These are phyloP conservation scores for Fusarium sp. DNA, from an alignment of 2,329 filamentous ascomycete genomes.

Conservation along the genomic window DNA sequence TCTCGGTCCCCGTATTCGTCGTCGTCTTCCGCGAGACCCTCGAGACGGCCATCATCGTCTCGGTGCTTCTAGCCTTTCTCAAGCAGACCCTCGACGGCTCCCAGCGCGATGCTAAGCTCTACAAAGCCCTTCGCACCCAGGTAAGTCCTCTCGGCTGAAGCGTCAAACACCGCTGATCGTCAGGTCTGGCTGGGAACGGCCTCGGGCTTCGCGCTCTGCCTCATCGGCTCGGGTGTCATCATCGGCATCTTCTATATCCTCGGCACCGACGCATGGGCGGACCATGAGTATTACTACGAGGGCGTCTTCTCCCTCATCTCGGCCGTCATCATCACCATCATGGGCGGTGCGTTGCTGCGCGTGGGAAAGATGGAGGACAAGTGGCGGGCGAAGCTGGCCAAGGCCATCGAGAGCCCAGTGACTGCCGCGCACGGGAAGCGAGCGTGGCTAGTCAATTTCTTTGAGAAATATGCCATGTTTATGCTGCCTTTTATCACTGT, in stretches of 20 bases:
- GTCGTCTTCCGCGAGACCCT: conserved; percentile 89
- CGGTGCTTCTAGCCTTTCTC: conserved; percentile 83
- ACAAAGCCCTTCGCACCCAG: conserved; percentile 75
- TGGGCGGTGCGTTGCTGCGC: conserved; percentile 83
- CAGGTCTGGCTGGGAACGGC: conserved; percentile 67
- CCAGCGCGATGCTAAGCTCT: conserved; percentile 67
- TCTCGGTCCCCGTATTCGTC: conserved; percentile 86
- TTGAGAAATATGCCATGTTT: conserved; percentile 89
- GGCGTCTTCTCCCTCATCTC: conserved; percentile 82
- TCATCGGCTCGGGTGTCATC: conserved; percentile 72
- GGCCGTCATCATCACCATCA: conserved; percentile 82
- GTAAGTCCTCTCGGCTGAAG: conserved; percentile 51
- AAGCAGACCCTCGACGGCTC: conserved; percentile 80
- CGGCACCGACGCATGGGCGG: conserved; percentile 74
- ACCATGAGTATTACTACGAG: conserved; percentile 82
- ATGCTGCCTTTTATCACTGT: conserved; percentile 87
- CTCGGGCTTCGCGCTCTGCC: conserved; percentile 61
- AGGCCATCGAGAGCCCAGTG: conserved; percentile 68
- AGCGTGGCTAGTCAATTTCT: conserved; percentile 67
- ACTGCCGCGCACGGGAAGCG: conserved; percentile 57
- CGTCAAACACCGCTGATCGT: conserved; percentile 1
- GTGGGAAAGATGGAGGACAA: conserved; percentile 87
- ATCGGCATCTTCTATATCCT: conserved; percentile 79
- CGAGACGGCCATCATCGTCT: conserved; percentile 86
- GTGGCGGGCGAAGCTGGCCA: conserved; percentile 83